Conservation (phyloP, 495 filamentous ascomycete genomes). For the Aspergillus saccharolyticus region DNA sequence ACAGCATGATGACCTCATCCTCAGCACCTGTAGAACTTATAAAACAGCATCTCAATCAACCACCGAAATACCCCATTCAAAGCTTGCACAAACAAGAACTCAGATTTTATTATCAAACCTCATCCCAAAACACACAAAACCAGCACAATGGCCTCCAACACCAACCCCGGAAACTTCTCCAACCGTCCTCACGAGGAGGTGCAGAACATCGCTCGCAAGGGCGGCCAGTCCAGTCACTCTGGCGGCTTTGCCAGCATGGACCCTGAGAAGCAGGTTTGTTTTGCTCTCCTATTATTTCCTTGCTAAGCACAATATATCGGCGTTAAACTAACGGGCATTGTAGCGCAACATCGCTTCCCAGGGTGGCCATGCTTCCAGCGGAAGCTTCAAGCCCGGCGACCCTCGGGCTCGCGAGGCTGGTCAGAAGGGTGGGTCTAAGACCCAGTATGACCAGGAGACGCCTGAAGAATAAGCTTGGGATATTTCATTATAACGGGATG, state of each 20-base stretch:
- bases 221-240: conserved; percentile 40
- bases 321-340: not conserved
- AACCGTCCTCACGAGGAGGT: conserved; percentile 58
- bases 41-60: not conserved
- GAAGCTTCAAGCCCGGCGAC: conserved; percentile 42
- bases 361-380: conserved; percentile 47
- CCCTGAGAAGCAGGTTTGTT: conserved; percentile 44
- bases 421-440: conserved; percentile 33
- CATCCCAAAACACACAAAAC: conserved; percentile 4
- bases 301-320: not conserved
- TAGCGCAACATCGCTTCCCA: conserved; percentile 46
- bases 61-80: not conserved
- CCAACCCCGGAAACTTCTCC: conserved; percentile 60
- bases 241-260: conserved; percentile 34
- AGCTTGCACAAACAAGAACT: no score
- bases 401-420: conserved; percentile 44
- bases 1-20: conserved; percentile 14
- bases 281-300: not conserved
- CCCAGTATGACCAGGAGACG: conserved; percentile 7
- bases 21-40: not conserved
- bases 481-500: not conserved
- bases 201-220: conserved; percentile 46
- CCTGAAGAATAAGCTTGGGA: conserved; percentile 11
- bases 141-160: conserved; percentile 23
- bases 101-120: not conserved